A percentile compares a stretch with the other conserved stretches of the same genome.
These are phyloP conservation scores for Lablab purpureus DNA, from an alignment of 306 rosid species.

Conservation along the genomic window DNA sequence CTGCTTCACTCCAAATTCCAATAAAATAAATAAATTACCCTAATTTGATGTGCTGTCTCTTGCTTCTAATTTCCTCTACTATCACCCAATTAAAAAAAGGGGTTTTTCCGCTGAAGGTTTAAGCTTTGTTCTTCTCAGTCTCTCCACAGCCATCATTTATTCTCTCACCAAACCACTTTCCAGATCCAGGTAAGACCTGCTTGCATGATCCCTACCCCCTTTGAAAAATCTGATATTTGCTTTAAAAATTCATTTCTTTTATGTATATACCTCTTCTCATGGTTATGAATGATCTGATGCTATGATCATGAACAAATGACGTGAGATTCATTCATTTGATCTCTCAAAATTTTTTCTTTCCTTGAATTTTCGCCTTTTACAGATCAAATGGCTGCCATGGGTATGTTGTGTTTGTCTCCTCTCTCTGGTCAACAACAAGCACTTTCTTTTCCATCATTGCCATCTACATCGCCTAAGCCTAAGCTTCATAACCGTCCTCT, in stretches of 20 bases:
- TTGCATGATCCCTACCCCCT: neutral
- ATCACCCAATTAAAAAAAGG: neutral
- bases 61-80: neutral
- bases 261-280: neutral
- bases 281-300: conserved; percentile 28
- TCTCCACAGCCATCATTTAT: neutral
- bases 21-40: neutral
- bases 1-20: neutral
- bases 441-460: conserved; percentile 52
- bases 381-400: conserved; percentile 68
- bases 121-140: conserved; percentile 14
- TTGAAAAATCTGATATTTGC: conserved; percentile 10
- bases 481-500: conserved; percentile 49
- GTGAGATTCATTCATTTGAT: conserved; percentile 11
- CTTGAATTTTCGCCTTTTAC: conserved; percentile 31
- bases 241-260: neutral
- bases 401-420: conserved; percentile 68
- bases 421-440: conserved; percentile 44
- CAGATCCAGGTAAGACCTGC: conserved; percentile 42
- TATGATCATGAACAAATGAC: conserved; percentile 24
- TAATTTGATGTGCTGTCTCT: conserved; percentile 2
- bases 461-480: conserved; percentile 38
- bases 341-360: conserved; percentile 14
- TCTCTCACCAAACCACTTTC: conserved; percentile 21
- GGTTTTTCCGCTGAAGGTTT: conserved; percentile 36